Evolutionary conservation across 192 early-diverging fungal genomes (phyloP).

Genomic region (Coemansia sp.): DNA sequence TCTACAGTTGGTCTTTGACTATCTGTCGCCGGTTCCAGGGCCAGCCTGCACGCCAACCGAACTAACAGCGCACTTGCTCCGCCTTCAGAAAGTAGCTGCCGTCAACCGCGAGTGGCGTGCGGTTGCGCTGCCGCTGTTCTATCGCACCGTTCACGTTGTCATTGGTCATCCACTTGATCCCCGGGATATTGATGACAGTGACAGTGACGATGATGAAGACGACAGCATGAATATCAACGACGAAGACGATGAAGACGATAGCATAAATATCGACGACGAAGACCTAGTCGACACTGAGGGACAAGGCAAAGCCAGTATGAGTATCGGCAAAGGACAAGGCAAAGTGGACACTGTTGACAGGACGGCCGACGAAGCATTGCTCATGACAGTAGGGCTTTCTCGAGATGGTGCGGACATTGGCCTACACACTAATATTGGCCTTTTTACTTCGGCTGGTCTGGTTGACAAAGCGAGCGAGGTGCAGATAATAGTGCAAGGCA

Average conservation of each 20-base stretch:
- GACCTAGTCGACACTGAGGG: no score
- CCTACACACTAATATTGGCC: background rate
- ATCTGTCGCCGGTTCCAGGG: background rate
- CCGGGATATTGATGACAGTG: background rate
- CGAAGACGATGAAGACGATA: no score
- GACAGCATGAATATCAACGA: no score
- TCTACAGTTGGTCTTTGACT: background rate
- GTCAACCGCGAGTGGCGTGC: slow-evolving; percentile 15
- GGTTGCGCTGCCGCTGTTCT: background rate
- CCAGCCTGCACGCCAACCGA: background rate
- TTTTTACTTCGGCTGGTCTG: background rate
- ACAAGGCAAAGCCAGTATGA: no score
- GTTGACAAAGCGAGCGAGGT: background rate
- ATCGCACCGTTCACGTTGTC: background rate
- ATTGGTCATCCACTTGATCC: background rate
- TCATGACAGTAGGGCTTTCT: background rate
- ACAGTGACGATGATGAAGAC: no score
- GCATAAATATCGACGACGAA: background rate
- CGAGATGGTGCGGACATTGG: background rate
- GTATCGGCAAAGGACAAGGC: no score
- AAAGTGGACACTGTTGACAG: no score
- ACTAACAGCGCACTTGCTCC: background rate
- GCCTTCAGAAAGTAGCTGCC: background rate
- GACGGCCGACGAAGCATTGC: no score
- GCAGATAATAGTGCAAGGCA: background rate